These are phyloP conservation scores for Oryza meyeriana DNA, from an alignment of 176 grass and related monocot species.

Conservation along the genomic window DNA sequence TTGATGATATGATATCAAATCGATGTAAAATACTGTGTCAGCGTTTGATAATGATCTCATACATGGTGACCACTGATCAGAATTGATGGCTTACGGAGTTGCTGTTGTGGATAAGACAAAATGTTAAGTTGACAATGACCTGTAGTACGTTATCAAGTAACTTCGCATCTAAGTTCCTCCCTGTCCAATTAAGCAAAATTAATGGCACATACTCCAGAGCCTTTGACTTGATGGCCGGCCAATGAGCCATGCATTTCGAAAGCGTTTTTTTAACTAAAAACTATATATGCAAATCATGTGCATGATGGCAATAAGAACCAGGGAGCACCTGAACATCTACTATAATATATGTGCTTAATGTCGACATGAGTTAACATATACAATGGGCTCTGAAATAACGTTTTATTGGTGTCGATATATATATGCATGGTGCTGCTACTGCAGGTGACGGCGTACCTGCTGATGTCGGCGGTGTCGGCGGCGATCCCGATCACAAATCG, in stretches of 20 bases:
- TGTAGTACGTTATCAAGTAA: neutral
- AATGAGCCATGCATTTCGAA: neutral
- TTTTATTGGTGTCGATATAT: no score
- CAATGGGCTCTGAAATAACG: neutral
- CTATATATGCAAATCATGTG: neutral
- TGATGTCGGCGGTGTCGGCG: slow-evolving; percentile 76
- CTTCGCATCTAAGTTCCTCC: neutral
- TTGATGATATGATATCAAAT: neutral
- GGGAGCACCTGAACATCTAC: neutral
- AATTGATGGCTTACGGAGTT: neutral
- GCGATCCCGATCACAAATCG: slow-evolving; percentile 83
- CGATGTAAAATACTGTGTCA: neutral
- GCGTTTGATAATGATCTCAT: neutral
- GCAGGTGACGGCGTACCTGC: slow-evolving; percentile 73
- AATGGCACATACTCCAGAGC: neutral
- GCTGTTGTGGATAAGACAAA: neutral
- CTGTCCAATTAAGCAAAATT: neutral
- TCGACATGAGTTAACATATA: neutral
- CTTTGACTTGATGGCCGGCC: neutral
- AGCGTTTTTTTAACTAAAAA: neutral
- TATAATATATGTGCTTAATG: neutral
- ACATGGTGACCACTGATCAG: neutral
- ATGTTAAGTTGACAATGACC: neutral
- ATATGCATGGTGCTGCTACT: neutral
- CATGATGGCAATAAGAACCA: neutral